Percentiles rank a stretch among this genome's conserved stretches.
These are phyloP conservation scores for Alternaria ethzedia DNA, from an alignment of 2,329 filamentous ascomycete species.

Conservation along the genomic window DNA sequence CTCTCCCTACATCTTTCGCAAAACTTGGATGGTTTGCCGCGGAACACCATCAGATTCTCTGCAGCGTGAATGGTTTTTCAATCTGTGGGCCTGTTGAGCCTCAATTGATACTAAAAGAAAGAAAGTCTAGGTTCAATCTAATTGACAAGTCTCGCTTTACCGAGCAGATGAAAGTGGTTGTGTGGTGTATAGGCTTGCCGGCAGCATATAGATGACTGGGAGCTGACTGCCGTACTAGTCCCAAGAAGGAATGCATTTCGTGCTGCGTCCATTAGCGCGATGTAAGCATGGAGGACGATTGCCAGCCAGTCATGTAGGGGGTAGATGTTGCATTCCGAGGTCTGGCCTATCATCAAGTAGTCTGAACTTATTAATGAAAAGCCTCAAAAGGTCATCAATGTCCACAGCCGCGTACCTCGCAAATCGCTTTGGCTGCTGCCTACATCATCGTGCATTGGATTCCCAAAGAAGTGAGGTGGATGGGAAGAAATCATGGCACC, in stretches of 20 bases:
- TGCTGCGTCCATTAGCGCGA: not conserved
- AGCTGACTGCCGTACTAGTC: not conserved
- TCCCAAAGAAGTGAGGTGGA: not conserved
- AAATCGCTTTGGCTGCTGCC: not conserved
- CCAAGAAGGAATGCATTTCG: slow-evolving; percentile 3
- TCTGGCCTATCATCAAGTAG: not conserved
- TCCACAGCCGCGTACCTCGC: not conserved
- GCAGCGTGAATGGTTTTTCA: not conserved
- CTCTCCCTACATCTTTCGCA: slow-evolving; percentile 26
- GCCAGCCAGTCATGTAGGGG: not conserved
- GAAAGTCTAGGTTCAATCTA: not conserved
- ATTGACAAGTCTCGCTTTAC: not conserved
- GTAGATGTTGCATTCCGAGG: not conserved
- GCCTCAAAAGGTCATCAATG: not conserved
- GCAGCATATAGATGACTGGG: not conserved
- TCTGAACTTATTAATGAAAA: not conserved
- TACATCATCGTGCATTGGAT: not conserved
- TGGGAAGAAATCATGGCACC: not conserved
- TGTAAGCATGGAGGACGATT: not conserved
- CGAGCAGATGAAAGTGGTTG: not conserved
- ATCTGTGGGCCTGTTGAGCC: not conserved
- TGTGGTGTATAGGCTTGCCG: not conserved
- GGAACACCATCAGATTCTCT: slow-evolving; percentile 14
- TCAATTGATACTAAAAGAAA: not conserved
- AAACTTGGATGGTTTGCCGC: slow-evolving; percentile 28